A percentile compares a stretch with the other conserved stretches of the same genome.
Evolutionary conservation across 75 land plant genomes (phyloP).

Genomic region (Gnetum montanum): DNA sequence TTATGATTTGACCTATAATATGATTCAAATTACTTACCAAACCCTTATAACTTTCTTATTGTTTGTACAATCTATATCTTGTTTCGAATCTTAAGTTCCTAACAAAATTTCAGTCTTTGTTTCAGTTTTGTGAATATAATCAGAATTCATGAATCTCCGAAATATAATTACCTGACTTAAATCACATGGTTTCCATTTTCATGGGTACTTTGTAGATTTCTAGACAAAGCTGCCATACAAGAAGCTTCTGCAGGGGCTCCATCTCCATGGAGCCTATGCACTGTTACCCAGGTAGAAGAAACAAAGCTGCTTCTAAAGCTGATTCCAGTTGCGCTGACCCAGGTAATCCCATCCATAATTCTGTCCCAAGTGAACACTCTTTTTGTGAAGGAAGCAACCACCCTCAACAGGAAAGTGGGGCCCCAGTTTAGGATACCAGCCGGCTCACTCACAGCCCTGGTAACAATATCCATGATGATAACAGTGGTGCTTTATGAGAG

Average conservation of each 20-base stretch:
- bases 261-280: slow-evolving; percentile 42
- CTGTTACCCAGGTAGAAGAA: slow-evolving; percentile 69
- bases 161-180: too few species aligned
- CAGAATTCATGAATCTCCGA: too few species aligned
- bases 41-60: too few species aligned
- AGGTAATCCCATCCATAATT: slow-evolving; percentile 39
- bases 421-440: slow-evolving; percentile 41
- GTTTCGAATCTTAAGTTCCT: too few species aligned
- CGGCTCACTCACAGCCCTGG: slow-evolving; percentile 36
- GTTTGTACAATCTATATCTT: too few species aligned
- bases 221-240: slow-evolving; percentile 55
- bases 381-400: slow-evolving; percentile 54
- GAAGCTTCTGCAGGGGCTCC: slow-evolving; percentile 8
- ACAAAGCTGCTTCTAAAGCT: slow-evolving; percentile 50
- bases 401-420: slow-evolving; percentile 31
- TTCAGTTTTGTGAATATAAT: too few species aligned
- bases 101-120: too few species aligned
- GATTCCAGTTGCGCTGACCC: slow-evolving; percentile 31
- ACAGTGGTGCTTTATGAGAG: slow-evolving; percentile 43
- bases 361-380: slow-evolving; percentile 45
- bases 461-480: slow-evolving; percentile 36
- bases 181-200: too few species aligned
- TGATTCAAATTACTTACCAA: too few species aligned
- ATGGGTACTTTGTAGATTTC: slow-evolving; percentile 36
- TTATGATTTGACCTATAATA: too few species aligned